Base-by-base conservation (phyloP, 768 basidiomycete genomes). In the Pulveroboletus sp. region DNA sequence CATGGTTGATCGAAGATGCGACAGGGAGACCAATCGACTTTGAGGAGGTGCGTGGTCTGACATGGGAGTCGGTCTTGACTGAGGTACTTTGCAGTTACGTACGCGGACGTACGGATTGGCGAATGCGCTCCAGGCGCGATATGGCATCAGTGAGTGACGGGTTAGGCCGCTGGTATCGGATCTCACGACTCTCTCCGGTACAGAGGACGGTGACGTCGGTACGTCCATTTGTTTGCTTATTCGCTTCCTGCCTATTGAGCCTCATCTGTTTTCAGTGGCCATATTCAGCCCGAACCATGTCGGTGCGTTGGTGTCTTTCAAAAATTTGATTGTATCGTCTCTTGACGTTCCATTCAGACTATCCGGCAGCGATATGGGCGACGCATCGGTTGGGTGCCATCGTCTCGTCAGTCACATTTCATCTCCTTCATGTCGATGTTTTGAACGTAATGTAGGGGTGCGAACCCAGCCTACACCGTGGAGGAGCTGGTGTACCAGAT, bases 241-340 rank as follows among this genome's bases (percentile, higher is more conserved):
- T 42, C 5, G 38, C n/a, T 5, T 16, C 24, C 32, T n/a, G n/a
- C n/a, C n/a, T n/a, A n/a, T n/a, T n/a, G n/a, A n/a, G n/a, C n/a
- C n/a, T n/a, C n/a, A n/a, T n/a, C n/a, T n/a, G n/a, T 6, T 17
- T 19, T 19, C 39, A 83, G 84, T 83, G 36, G 81, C 82, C 58
- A 57, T 86, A 31, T 80, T 80, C 63, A 80, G 82, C 54, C 79
- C 81, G 12, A 86, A 86, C 55, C 73, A 83, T 60, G 68, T 80
- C 23, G 82, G 84, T 84, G 45, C 55, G 68, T 64, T 17, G 6
- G 11, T 9, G 14, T 38, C 39, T 44, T 37, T 31, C 13, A 2
- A n/a, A 19, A n/a, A 24, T 17, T 4, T 12, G 22, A 31, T n/a
- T 24, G 13, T 40, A 36, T 38, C 30, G 12, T 43, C 29, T 12